Evolutionary conservation across 1,284 basidiomycete genomes (phyloP).

Genomic region (Cryptococcus sp.): DNA sequence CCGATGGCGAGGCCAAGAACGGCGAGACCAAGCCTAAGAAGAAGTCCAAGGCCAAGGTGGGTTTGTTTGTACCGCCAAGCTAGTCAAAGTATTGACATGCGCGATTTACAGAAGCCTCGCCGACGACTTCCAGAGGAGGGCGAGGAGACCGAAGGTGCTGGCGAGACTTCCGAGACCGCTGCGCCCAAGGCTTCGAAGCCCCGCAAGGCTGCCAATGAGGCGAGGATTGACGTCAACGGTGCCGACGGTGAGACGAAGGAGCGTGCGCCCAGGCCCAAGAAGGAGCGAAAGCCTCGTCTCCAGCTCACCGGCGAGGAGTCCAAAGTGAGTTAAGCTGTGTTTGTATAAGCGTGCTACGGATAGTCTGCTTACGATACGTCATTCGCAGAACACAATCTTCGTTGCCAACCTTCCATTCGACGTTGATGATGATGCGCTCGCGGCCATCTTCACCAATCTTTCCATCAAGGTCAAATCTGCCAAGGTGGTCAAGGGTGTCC

Average conservation of each 20-base stretch:
- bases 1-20: conserved; percentile 49
- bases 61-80: neutral
- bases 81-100: no score
- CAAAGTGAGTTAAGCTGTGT: conserved; percentile 35
- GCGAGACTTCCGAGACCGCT: conserved; percentile 28
- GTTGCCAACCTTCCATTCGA: conserved; percentile 93
- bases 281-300: conserved; percentile 44
- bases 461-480: conserved; percentile 77
- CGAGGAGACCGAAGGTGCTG: conserved; percentile 25
- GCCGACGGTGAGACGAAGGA: conserved; percentile 51
- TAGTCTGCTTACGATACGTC: conserved; percentile 54
- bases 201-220: conserved; percentile 36
- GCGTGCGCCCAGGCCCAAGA: conserved; percentile 38
- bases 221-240: conserved; percentile 46
- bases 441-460: conserved; percentile 76
- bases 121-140: conserved; percentile 50
- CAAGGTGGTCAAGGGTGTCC: conserved; percentile 67
- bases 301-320: conserved; percentile 65
- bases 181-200: conserved; percentile 30
- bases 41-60: conserved; percentile 43
- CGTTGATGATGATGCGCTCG: conserved; percentile 76
- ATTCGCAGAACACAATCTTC: conserved; percentile 81
- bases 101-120: conserved; percentile 27
- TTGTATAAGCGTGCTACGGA: neutral
- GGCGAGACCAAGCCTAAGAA: conserved; percentile 34